Evolutionary conservation across 2,329 filamentous ascomycete species (phyloP), one percentile per base, ranked within the genome.

Genomic region (Mollisia scopiformis): DNA sequence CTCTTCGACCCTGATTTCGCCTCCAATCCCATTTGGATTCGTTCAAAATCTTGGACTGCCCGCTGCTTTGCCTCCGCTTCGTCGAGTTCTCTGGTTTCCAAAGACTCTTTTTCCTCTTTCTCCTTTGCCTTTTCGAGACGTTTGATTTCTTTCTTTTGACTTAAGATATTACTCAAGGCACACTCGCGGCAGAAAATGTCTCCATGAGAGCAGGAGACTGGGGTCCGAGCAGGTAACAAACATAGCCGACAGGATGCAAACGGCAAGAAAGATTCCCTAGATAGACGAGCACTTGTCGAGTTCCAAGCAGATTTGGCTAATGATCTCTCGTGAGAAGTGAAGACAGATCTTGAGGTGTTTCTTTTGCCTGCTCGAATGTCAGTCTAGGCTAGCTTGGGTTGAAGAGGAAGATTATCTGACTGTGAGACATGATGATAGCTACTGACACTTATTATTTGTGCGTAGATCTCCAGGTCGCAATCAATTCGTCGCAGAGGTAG

Each of bases 101-200:
- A 80, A 6, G 82, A 79, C 27, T 93, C 89, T 57, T 84, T 81
- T 63, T 82, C 80, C 28, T 86, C 84, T 30, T 83, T 79, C 66
- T 88, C 87, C 21, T 84, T 81, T 23, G 84, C 82, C 68, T 86
- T 89, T 62, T 92, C 91, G 2, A 91, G 73, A 0, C 95, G 86
- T 74, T 93, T 95, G 66, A 96, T 93, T 73, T 98, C 95, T 77
- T 93, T 91, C 68, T 92, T 89, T 76, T 99, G 94, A 1, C 92
- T 85, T 1, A 98, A 82, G n/a, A 99, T 87, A 71, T 98, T 97
- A 68, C 82, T 88, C 56, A 98, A 85, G 8, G 93, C 93, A 78
- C 94, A 99, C 79, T 98, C 95, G 68, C 92, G 88, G 75, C 94
- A 99, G 79, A 98, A 98, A 14, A 99, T 82, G 75, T 98, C 93